Percentiles rank a stretch among this genome's conserved stretches.
Evolutionary conservation across 257 asterid genomes (phyloP).

Genomic region (Buddleja alternifolia): DNA sequence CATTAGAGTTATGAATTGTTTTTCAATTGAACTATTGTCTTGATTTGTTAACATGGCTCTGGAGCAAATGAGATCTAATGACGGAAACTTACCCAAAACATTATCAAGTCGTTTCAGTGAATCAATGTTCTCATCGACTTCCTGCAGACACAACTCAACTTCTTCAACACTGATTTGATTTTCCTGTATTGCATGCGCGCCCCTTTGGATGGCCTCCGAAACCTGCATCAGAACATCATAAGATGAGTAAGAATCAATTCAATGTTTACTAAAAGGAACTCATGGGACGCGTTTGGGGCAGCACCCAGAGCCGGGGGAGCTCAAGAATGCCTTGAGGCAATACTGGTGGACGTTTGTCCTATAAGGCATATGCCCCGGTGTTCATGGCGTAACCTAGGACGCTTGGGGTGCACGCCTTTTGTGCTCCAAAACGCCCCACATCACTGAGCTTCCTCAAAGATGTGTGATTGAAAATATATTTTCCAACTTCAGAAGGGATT

Average conservation of each 20-base stretch:
- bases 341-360: too few species aligned
- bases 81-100: constrained; percentile 51
- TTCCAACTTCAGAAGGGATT: too few species aligned
- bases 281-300: too few species aligned
- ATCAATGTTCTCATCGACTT: constrained; percentile 62
- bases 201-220: constrained; percentile 69
- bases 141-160: constrained; percentile 68
- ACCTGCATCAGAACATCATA: constrained; percentile 52
- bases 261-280: background rate
- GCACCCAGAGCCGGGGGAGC: too few species aligned
- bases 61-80: constrained; percentile 18
- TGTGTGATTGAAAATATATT: too few species aligned
- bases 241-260: constrained; percentile 9
- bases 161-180: constrained; percentile 60
- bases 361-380: too few species aligned
- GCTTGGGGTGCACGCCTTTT: too few species aligned
- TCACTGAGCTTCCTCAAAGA: too few species aligned
- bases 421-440: too few species aligned
- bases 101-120: constrained; percentile 66
- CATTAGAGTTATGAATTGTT: background rate
- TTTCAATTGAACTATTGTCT: background rate
- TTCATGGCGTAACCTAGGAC: too few species aligned
- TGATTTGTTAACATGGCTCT: background rate
- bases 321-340: too few species aligned
- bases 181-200: constrained; percentile 64